Evolutionary conservation across 768 basidiomycete genomes (phyloP).

Genomic region (Tulasnella calospora): DNA sequence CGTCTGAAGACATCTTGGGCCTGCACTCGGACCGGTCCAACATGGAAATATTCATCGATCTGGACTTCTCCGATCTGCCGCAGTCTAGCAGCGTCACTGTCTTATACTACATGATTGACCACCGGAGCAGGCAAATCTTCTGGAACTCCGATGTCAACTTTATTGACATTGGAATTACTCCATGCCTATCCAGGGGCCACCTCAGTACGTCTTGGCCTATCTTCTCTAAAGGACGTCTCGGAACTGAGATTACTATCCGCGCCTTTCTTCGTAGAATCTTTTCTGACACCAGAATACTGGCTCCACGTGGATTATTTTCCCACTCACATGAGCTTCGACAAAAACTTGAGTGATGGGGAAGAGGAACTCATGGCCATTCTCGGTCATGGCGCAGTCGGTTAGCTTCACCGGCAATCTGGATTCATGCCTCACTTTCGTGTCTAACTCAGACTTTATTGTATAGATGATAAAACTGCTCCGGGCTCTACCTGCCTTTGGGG

Average conservation of each 20-base stretch:
- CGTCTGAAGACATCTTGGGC: neutral
- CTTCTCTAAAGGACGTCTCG: neutral
- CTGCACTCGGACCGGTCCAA: neutral
- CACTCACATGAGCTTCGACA: neutral
- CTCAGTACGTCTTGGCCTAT: neutral
- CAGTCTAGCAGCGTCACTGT: neutral
- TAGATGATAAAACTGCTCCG: constrained; percentile 19
- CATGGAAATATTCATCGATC: neutral
- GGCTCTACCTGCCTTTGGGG: constrained; percentile 7
- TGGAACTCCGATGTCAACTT: neutral
- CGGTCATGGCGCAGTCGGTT: constrained; percentile 8
- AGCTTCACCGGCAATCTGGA: neutral
- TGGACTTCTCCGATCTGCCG: neutral
- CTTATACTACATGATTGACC: constrained; percentile 16
- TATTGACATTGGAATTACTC: neutral
- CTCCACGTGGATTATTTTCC: constrained; percentile 22
- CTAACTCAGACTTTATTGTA: neutral
- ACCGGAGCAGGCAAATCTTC: neutral
- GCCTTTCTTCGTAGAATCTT: neutral
- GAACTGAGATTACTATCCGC: neutral
- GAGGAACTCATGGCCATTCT: constrained; percentile 12
- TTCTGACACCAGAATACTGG: constrained; percentile 21
- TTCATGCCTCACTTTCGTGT: neutral
- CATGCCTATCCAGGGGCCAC: neutral
- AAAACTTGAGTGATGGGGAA: neutral